phyloP scores from a whole-genome alignment of 345 rosid species.

The Hevea brasiliensis region DNA sequence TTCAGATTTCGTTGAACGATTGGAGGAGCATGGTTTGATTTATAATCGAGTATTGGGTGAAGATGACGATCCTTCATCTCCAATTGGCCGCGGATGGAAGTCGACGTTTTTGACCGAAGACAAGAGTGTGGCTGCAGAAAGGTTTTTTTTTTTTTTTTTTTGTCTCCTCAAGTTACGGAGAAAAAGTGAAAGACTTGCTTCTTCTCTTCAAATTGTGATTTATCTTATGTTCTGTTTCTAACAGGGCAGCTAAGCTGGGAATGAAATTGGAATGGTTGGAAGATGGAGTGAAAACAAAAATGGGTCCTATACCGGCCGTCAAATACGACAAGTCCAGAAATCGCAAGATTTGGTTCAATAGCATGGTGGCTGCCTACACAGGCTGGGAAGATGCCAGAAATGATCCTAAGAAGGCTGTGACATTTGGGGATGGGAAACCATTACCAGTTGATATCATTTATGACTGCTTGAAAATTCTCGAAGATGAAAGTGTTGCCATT shows the following conservation, averaged over 20 bases:
- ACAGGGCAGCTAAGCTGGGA: conserved; percentile 76
- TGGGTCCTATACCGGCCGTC: conserved; percentile 88
- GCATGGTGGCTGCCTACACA: conserved; percentile 88
- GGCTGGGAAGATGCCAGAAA: conserved; percentile 83
- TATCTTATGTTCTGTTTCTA: not conserved
- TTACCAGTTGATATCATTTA: conserved; percentile 59
- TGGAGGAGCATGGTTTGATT: conserved; percentile 73
- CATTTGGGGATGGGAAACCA: conserved; percentile 67
- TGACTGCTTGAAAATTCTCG: conserved; percentile 63
- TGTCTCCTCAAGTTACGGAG: not conserved
- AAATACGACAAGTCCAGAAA: conserved; percentile 58
- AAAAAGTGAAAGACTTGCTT: too few relatives aligned
- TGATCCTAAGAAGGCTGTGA: conserved; percentile 69
- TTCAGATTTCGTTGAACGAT: conserved; percentile 61
- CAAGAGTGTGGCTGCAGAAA: conserved; percentile 64
- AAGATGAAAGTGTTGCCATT: conserved; percentile 71
- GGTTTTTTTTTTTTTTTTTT: conserved; percentile 36
- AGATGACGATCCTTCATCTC: conserved; percentile 76
- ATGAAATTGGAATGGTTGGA: conserved; percentile 82
- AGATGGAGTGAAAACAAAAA: conserved; percentile 66
- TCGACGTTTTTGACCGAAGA: conserved; percentile 80
- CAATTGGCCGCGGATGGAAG: conserved; percentile 96
- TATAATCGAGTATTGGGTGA: conserved; percentile 73
- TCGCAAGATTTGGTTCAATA: conserved; percentile 85
- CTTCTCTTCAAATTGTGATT: too few relatives aligned